Percentiles rank a stretch among this genome's conserved stretches.
These are phyloP conservation scores for Stagonosporopsis chrysanthemi DNA, from an alignment of 2,329 filamentous ascomycete genomes.

Conservation along the genomic window DNA sequence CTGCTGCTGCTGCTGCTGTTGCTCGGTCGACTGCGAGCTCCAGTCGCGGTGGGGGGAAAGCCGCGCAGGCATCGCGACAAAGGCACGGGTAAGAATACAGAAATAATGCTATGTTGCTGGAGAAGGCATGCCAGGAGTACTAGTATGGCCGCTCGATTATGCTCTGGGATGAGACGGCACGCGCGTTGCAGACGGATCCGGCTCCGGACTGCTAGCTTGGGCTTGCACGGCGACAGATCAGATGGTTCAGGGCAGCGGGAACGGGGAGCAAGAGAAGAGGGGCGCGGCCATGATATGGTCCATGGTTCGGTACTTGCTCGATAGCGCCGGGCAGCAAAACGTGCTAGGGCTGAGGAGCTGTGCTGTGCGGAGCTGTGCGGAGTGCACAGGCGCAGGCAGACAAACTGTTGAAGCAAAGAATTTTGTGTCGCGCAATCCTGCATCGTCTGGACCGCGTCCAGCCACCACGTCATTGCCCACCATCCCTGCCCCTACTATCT, in stretches of 20 bases:
- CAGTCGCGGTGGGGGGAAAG: slow-evolving; percentile 16
- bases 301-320: slow-evolving; percentile 7
- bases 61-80: slow-evolving; percentile 13
- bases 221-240: neutral
- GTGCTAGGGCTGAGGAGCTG: slow-evolving; percentile 15
- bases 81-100: neutral
- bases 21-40: slow-evolving; percentile 7
- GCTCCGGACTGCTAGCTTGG: neutral
- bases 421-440: slow-evolving; percentile 12
- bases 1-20: slow-evolving; percentile 9
- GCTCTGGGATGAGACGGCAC: neutral
- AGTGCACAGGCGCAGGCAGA: slow-evolving; percentile 9
- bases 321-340: slow-evolving; percentile 15
- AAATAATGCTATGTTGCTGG: neutral
- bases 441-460: neutral
- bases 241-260: slow-evolving; percentile 5
- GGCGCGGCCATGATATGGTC: neutral
- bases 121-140: slow-evolving; percentile 10
- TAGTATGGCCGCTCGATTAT: slow-evolving; percentile 5
- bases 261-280: neutral
- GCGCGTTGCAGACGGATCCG: slow-evolving; percentile 2
- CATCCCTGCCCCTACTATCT: slow-evolving; percentile 1
- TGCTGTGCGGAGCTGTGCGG: neutral
- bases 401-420: slow-evolving; percentile 14
- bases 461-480: slow-evolving; percentile 15